A percentile compares a stretch with the other conserved stretches of the same genome.
These are phyloP conservation scores for Ramichloridium luteum DNA, from an alignment of 2,329 filamentous ascomycete species.

Conservation along the genomic window DNA sequence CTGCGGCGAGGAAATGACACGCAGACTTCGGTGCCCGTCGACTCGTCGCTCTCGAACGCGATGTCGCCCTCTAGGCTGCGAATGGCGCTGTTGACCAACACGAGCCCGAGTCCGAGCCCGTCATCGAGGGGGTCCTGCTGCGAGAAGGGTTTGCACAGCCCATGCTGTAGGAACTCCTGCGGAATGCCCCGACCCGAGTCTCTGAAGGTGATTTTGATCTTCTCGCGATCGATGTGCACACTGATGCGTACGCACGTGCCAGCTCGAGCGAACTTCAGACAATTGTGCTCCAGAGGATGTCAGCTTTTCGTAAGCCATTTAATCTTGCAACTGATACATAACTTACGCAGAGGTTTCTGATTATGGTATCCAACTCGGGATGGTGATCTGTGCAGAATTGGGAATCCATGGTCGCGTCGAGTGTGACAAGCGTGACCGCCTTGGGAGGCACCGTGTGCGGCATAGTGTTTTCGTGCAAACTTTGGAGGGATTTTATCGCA, in stretches of 20 bases:
- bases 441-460: not conserved
- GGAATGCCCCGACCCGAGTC: constrained; percentile 55
- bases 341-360: constrained; percentile 5
- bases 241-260: constrained; percentile 26
- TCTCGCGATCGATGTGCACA: constrained; percentile 16
- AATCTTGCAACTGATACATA: not conserved
- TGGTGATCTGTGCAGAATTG: constrained; percentile 2
- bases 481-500: not conserved
- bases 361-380: constrained; percentile 2
- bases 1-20: constrained; percentile 4
- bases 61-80: constrained; percentile 46
- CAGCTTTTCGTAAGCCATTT: not conserved
- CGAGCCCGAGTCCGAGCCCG: constrained; percentile 51
- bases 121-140: constrained; percentile 48
- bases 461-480: not conserved
- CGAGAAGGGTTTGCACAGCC: constrained; percentile 48
- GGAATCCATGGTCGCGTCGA: constrained; percentile 3
- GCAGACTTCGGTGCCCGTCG: constrained; percentile 8
- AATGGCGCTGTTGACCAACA: constrained; percentile 47
- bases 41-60: constrained; percentile 9
- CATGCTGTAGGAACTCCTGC: constrained; percentile 45
- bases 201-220: constrained; percentile 28
- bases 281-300: constrained; percentile 24
- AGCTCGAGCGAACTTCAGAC: constrained; percentile 30
- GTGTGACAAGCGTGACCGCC: constrained; percentile 2